Evolutionary conservation across 2,329 filamentous ascomycete genomes (phyloP), one percentile per base, ranked within the genome.

Genomic region (Pezicula carpinea): DNA sequence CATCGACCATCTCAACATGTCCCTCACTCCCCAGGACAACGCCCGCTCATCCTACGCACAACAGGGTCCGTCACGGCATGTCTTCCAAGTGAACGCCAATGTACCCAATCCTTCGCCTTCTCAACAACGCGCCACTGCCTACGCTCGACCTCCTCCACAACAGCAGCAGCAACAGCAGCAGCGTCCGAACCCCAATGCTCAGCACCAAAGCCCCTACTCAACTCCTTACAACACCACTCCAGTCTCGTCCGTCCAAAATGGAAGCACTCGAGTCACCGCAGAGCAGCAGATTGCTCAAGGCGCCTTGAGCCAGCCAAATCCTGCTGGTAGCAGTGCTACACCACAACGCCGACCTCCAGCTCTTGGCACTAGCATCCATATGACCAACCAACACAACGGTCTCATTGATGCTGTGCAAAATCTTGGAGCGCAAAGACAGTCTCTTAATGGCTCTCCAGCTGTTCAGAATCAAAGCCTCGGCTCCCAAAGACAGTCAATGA

Each of bases 281-380:
- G 61, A 64, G 44, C 61, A 63, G 49, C 61, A 64, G 52, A 64
- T 64, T 53, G 60, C 60, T 19, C 59, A 61, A 49, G 61, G 61
- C 35, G 53, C 62, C 47, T 51, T 64, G 53, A 59, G 59, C 42
- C 59, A 58, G 43, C 18, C 54, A 26, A 38, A 21, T 5, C 50
- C 57, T 19, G 33, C 52, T 13, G 53, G 49, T 7, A 51, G 54
- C 42, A 53, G 52, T 6, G 51, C 53, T 29, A 59, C 60, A 21
- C 54, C 61, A 17, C 61, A 63, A 54, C 58, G 60, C 40, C 55
- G 60, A 32, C 58, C 61, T 38, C 59, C 60, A 17, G 48, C 61
- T 23, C 56, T 64, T 13, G 60, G 59, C 18, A 57, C 58, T 17
- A 52, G 54, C 36, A 64, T 64, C 29, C 61, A 64, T 49, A 60